Evolutionary conservation across 805 yeast genomes (phyloP).

Genomic region (Candida silvatica): DNA sequence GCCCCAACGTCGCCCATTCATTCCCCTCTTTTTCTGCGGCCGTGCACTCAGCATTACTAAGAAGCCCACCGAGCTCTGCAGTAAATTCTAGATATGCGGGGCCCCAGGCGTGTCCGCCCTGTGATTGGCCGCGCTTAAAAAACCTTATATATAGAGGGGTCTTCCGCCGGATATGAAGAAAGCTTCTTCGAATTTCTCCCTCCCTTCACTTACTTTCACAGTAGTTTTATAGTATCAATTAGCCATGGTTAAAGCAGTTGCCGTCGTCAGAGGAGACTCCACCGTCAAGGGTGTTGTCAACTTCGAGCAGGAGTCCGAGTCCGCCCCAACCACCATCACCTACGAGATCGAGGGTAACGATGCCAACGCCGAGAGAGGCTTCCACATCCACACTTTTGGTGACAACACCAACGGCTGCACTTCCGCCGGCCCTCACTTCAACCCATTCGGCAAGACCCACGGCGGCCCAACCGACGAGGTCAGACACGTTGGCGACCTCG

Average conservation of each 20-base stretch:
- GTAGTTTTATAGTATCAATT: too few relatives aligned
- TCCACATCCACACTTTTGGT: constrained; percentile 98
- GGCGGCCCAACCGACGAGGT: constrained; percentile 82
- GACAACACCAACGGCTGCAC: constrained; percentile 99
- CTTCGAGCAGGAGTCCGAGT: constrained; percentile 76
- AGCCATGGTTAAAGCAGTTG: constrained; percentile 71
- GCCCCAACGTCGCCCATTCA: too few relatives aligned
- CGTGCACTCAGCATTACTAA: too few relatives aligned
- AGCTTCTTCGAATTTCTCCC: constrained; percentile 2
- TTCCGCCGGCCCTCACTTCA: constrained; percentile 96
- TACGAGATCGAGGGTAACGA: constrained; percentile 89
- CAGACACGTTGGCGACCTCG: constrained; percentile 94
- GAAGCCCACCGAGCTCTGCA: too few relatives aligned
- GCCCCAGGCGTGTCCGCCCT: too few relatives aligned
- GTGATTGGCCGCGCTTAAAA: background rate
- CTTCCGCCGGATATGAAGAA: too few relatives aligned
- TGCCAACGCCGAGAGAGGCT: constrained; percentile 85
- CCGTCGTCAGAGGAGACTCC: constrained; percentile 94
- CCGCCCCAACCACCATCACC: constrained; percentile 74
- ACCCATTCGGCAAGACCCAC: constrained; percentile 82
- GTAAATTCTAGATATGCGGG: too few relatives aligned
- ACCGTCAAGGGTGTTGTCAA: constrained; percentile 80
- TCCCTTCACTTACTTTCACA: background rate
- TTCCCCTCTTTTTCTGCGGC: too few relatives aligned
- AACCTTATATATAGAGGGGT: background rate